Evolutionary conservation across 495 filamentous ascomycete genomes (phyloP), one percentile per base, ranked within the genome.

Genomic region (Durotheca rogersii): DNA sequence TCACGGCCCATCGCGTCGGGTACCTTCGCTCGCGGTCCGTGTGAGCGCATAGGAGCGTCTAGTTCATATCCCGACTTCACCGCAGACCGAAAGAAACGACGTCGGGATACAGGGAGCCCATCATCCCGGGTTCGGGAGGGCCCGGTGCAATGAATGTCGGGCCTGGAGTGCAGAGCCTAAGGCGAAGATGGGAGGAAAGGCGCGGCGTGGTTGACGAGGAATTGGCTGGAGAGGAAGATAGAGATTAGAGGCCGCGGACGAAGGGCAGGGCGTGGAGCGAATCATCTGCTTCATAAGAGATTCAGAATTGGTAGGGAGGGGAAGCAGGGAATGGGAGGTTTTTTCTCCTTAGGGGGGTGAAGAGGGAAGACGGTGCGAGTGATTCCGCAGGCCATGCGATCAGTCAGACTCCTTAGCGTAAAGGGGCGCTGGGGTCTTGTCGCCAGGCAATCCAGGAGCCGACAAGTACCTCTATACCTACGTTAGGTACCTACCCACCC

Each of bases 31-130:
- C 40, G 35, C 46, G 46, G 41, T 46, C 47, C 46, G 35, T 45
- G 41, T 16, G 42, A 36, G 50, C 56, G 36, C 56, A 54, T 53
- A 44, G 36, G 32, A 41, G 41, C 20, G 46, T 51, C 36, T 41
- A 33, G 45, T 47, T 27, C 38, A 33, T 32, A 39, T 42, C 46
- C 46, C 40, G 54, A 46, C 46, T 54, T 59, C 46, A 51, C 56
- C 56, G 50, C 45, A 51, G 50, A 31, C 50, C 46, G 46, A 59
- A 53, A 59, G 42, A 51, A 30, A 42, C 56, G 46, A 34, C 35
- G 36, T 51, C 41, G 32, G 32, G 43, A 53, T 46, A 32, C 56
- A 59, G 51, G 50, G 50, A 59, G 56, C 56, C 56, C 56, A 59
- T 59, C 50, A 59, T 59, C 50, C 56, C 46, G 32, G 47, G 43